phyloP scores from a whole-genome alignment of 352 stramenopile species.

The Pythium aquatile region DNA sequence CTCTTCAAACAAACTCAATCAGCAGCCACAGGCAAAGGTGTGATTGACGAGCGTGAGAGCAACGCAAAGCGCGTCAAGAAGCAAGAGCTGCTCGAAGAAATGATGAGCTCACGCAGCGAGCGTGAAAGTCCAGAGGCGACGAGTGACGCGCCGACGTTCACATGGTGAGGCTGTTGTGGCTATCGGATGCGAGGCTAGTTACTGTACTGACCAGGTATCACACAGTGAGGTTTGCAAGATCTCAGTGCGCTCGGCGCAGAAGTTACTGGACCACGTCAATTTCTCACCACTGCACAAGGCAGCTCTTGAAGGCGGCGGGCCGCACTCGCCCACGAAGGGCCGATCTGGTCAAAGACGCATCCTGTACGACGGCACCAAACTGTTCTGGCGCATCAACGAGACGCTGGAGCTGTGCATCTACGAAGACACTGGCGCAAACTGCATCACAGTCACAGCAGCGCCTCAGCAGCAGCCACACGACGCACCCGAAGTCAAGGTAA shows the following conservation, averaged over 20 bases:
- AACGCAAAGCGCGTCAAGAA: not conserved
- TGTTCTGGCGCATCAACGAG: slow-evolving; percentile 88
- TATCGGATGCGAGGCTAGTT: too few species aligned
- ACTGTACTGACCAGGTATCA: slow-evolving; percentile 1
- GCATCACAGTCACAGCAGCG: slow-evolving; percentile 64
- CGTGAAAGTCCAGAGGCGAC: slow-evolving; percentile 13
- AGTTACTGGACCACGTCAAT: slow-evolving; percentile 87
- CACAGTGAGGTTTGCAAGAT: slow-evolving; percentile 88
- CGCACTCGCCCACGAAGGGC: slow-evolving; percentile 25
- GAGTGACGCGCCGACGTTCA: slow-evolving; percentile 56
- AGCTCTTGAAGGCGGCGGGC: slow-evolving; percentile 46
- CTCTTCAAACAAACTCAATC: not conserved
- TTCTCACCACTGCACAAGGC: slow-evolving; percentile 86
- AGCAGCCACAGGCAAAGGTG: not conserved
- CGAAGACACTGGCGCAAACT: slow-evolving; percentile 67
- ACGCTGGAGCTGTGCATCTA: slow-evolving; percentile 85
- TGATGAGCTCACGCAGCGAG: slow-evolving; percentile 24
- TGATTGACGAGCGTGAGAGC: not conserved
- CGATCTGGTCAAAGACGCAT: slow-evolving; percentile 47
- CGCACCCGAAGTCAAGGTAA: slow-evolving; percentile 28
- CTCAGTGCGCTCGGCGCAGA: slow-evolving; percentile 82
- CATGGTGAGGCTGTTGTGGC: slow-evolving; percentile 41
- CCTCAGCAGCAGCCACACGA: slow-evolving; percentile 44
- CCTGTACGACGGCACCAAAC: slow-evolving; percentile 82
- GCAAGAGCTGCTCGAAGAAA: not conserved